phyloP scores from a whole-genome alignment of 768 basidiomycete genomes.

The Calocybe cyanea region DNA sequence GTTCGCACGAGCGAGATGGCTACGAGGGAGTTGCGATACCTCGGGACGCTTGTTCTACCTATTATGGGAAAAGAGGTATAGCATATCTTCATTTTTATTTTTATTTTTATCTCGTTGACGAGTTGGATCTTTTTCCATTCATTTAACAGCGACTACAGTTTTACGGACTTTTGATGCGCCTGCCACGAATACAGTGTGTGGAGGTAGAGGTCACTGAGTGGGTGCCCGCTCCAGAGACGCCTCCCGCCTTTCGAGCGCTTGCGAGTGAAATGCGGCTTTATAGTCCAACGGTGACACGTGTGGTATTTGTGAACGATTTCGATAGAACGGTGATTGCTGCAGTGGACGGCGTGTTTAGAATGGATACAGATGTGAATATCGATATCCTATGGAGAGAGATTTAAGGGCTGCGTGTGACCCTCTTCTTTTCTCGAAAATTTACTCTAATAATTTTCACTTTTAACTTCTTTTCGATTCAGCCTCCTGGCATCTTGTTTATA shows the following conservation, averaged over 20 bases:
- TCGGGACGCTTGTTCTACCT: conserved; percentile 64
- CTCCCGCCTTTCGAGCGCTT: conserved; percentile 53
- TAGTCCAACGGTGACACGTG: conserved; percentile 43
- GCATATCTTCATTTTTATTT: conserved; percentile 5
- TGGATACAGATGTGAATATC: conserved; percentile 26
- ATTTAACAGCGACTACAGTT: conserved; percentile 51
- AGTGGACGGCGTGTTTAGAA: conserved; percentile 30
- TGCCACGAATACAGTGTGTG: conserved; percentile 47
- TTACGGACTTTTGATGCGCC: conserved; percentile 55
- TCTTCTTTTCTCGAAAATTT: neutral
- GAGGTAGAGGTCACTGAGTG: conserved; percentile 67
- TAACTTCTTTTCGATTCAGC: neutral
- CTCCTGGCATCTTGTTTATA: neutral
- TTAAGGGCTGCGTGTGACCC: neutral
- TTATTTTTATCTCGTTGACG: conserved; percentile 5
- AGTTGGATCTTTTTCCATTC: conserved; percentile 4
- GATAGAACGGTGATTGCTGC: conserved; percentile 49
- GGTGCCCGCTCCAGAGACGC: conserved; percentile 52
- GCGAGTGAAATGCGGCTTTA: conserved; percentile 60
- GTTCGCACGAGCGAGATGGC: conserved; percentile 27
- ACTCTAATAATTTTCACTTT: neutral
- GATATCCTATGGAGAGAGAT: conserved; percentile 32
- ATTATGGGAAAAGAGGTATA: conserved; percentile 51
- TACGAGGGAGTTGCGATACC: conserved; percentile 44
- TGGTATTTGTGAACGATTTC: conserved; percentile 64